A percentile compares a stretch with the other conserved stretches of the same genome.
Conservation (phyloP, 768 basidiomycete genomes). For the Termitomyces sp. region DNA sequence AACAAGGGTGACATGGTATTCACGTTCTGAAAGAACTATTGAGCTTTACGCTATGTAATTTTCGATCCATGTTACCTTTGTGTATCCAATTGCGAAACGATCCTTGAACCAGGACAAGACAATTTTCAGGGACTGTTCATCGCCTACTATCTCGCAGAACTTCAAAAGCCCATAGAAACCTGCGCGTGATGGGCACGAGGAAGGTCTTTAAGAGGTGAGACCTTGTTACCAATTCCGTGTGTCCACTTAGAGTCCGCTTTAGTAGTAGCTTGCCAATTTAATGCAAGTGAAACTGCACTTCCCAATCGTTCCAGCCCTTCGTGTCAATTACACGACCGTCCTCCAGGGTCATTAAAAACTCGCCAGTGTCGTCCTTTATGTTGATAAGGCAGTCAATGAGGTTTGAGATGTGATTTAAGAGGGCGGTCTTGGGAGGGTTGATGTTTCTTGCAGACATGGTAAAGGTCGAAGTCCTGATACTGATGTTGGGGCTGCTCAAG, state of each 20-base stretch:
- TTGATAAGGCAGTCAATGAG: slow-evolving; percentile 44
- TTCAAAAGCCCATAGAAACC: slow-evolving; percentile 39
- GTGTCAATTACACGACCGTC: slow-evolving; percentile 55
- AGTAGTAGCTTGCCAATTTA: not conserved
- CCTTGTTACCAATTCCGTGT: slow-evolving; percentile 35
- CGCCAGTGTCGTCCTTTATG: slow-evolving; percentile 49
- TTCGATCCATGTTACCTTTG: slow-evolving; percentile 29
- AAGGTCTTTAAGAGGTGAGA: not conserved
- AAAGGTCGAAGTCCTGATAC: not conserved
- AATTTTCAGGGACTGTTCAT: slow-evolving; percentile 34
- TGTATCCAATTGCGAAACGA: slow-evolving; percentile 46
- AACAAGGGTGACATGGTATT: slow-evolving; percentile 55
- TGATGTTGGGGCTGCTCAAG: not conserved
- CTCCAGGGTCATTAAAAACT: slow-evolving; percentile 44
- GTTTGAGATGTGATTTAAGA: slow-evolving; percentile 27
- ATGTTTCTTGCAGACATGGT: slow-evolving; percentile 29
- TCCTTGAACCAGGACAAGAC: slow-evolving; percentile 46
- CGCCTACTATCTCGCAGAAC: slow-evolving; percentile 37
- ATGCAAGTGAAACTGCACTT: slow-evolving; percentile 22
- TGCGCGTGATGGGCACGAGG: slow-evolving; percentile 7
- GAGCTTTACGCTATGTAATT: not conserved
- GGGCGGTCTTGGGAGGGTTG: slow-evolving; percentile 25
- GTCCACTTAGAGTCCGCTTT: slow-evolving; percentile 32
- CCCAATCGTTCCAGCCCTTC: slow-evolving; percentile 59
- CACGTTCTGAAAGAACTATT: slow-evolving; percentile 36